Conservation (phyloP, 2,329 filamentous ascomycete species). For the Samsoniella hepiali region DNA sequence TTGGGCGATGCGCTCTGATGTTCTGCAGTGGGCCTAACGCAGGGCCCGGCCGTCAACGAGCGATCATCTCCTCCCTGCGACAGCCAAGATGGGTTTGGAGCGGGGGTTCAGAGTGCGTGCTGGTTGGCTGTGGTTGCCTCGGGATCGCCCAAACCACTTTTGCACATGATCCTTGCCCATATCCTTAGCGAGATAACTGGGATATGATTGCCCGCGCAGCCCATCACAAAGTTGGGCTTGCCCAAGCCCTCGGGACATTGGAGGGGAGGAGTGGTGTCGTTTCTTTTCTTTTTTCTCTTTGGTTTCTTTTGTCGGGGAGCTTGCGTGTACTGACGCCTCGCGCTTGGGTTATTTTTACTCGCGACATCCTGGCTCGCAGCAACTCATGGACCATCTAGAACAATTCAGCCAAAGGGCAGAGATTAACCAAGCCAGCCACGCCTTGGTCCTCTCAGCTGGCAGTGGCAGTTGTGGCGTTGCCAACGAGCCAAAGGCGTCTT, state of each 20-base stretch:
- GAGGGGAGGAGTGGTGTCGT: background rate
- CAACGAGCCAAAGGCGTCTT: background rate
- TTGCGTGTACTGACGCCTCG: background rate
- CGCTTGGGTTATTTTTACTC: background rate
- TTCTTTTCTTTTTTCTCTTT: no score
- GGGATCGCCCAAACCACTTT: background rate
- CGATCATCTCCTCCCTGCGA: conserved; percentile 1
- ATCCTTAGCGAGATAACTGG: background rate
- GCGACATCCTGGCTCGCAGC: background rate
- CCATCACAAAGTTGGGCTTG: background rate
- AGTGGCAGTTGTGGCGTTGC: conserved; percentile 13
- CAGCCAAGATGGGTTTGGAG: background rate
- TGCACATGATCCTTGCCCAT: conserved; percentile 1
- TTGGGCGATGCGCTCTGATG: background rate
- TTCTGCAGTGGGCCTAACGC: conserved; percentile 1
- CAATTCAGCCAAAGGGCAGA: background rate
- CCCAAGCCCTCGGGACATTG: background rate
- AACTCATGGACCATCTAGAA: background rate
- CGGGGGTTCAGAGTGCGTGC: background rate
- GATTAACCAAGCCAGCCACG: background rate
- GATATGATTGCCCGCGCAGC: background rate
- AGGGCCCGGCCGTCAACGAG: background rate
- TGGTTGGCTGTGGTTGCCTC: background rate
- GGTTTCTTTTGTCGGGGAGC: no score
- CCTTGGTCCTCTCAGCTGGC: background rate